Evolutionary conservation across 2,329 filamentous ascomycete genomes (phyloP).

Genomic region (Seiridium cupressi): DNA sequence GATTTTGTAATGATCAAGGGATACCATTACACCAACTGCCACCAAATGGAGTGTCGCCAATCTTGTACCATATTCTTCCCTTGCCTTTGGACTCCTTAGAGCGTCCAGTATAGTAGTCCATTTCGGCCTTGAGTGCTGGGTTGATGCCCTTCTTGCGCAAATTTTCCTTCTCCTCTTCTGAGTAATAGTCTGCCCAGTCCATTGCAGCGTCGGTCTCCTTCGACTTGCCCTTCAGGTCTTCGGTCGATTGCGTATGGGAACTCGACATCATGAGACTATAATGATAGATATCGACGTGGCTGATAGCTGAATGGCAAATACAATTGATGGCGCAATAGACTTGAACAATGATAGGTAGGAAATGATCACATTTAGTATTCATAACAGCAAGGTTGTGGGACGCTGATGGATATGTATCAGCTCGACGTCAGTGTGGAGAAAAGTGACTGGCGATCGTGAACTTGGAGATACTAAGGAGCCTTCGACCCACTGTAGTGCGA

Average conservation of each 20-base stretch:
- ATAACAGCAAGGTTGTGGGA: too few species aligned
- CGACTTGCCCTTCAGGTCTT: not conserved
- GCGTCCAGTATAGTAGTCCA: not conserved
- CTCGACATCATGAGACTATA: not conserved
- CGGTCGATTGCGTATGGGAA: not conserved
- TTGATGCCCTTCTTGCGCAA: not conserved
- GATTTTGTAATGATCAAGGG: too few species aligned
- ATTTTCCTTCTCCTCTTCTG: not conserved
- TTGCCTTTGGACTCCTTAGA: not conserved
- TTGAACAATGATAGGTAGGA: not conserved
- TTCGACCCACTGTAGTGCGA: not conserved
- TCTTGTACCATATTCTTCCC: not conserved
- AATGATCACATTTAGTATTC: not conserved
- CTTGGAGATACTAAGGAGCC: not conserved
- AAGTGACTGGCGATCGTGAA: not conserved
- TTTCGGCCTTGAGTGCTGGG: not conserved
- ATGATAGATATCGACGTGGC: not conserved
- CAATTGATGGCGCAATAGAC: not conserved
- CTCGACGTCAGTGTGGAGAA: not conserved
- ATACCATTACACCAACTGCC: not conserved
- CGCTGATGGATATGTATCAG: too few species aligned
- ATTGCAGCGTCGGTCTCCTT: not conserved
- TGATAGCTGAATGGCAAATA: not conserved
- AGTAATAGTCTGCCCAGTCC: not conserved
- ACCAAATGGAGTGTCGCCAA: not conserved